These are phyloP conservation scores for Phytophthora citricola DNA, from an alignment of 352 stramenopile genomes.

Conservation along the genomic window DNA sequence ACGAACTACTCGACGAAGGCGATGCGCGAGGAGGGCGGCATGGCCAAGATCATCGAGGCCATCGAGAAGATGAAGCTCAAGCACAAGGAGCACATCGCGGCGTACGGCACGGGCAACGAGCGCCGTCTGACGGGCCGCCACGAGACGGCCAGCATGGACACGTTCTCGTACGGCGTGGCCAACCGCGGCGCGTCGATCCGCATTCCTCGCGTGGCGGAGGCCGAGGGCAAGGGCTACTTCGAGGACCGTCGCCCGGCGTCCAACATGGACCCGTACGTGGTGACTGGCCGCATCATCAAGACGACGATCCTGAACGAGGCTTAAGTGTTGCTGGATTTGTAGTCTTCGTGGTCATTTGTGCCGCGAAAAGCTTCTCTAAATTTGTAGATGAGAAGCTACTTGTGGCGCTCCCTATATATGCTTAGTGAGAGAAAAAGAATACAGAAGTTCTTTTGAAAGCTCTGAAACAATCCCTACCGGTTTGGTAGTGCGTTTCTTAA, in stretches of 20 bases:
- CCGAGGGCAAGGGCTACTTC: conserved; percentile 93
- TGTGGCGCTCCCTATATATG: conserved; percentile 35
- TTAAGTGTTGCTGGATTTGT: conserved; percentile 27
- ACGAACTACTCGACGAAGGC: conserved; percentile 97
- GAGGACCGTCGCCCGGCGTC: conserved; percentile 97
- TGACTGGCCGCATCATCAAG: conserved; percentile 97
- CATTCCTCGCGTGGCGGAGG: conserved; percentile 92
- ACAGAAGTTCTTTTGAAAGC: conserved; percentile 19
- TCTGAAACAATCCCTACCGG: background rate
- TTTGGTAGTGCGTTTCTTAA: background rate
- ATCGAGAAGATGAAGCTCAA: conserved; percentile 98
- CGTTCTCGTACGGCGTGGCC: conserved; percentile 97
- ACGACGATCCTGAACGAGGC: conserved; percentile 92
- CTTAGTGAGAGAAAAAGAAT: conserved; percentile 30
- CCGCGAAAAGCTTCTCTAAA: background rate
- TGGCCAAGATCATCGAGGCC: conserved; percentile 95
- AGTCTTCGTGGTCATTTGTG: background rate
- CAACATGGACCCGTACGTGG: conserved; percentile 99
- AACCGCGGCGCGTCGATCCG: conserved; percentile 96
- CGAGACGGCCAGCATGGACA: conserved; percentile 96
- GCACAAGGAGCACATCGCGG: conserved; percentile 97
- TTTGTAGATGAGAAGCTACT: conserved; percentile 20
- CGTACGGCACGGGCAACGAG: conserved; percentile 98
- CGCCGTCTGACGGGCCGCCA: conserved; percentile 95
- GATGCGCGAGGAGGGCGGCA: conserved; percentile 95